Conservation (phyloP, 208 protist species). For the Porcisia hertigi region DNA sequence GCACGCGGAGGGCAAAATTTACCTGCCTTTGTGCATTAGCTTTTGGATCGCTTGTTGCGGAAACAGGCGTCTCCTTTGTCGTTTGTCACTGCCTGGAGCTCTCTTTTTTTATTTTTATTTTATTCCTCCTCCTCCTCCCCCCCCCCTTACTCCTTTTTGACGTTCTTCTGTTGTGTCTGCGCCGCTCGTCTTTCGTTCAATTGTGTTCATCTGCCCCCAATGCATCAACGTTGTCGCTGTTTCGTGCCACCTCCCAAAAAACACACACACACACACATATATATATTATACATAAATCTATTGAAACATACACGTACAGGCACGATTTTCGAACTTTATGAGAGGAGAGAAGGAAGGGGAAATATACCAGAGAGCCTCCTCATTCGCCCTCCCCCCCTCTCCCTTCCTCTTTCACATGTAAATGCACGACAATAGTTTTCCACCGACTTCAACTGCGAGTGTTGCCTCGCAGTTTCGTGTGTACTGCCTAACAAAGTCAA, state of each 20-base stretch:
- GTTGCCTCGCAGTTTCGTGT: conserved; percentile 2
- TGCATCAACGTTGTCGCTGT: not conserved
- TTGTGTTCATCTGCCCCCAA: not conserved
- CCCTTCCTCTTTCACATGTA: not conserved
- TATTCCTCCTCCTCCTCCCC: not conserved
- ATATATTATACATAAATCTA: not conserved
- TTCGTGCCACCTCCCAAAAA: not conserved
- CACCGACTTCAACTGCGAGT: not conserved
- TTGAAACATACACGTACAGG: too few species aligned
- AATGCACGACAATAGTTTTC: not conserved
- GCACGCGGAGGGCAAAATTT: not conserved
- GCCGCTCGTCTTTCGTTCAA: not conserved
- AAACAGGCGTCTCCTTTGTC: not conserved
- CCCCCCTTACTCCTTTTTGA: not conserved
- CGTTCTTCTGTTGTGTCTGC: not conserved
- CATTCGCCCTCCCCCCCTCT: not conserved
- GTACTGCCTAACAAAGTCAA: conserved; percentile 10
- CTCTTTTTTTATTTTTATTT: not conserved
- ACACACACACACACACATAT: too few species aligned
- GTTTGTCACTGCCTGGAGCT: not conserved
- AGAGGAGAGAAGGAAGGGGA: too few species aligned
- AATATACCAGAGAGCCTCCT: too few species aligned
- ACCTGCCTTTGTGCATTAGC: not conserved
- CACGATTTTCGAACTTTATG: not conserved
- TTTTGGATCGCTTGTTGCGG: not conserved